A percentile compares a stretch with the other conserved stretches of the same genome.
phyloP scores from a whole-genome alignment of 495 filamentous ascomycete species.

The Evernia prunastri region DNA sequence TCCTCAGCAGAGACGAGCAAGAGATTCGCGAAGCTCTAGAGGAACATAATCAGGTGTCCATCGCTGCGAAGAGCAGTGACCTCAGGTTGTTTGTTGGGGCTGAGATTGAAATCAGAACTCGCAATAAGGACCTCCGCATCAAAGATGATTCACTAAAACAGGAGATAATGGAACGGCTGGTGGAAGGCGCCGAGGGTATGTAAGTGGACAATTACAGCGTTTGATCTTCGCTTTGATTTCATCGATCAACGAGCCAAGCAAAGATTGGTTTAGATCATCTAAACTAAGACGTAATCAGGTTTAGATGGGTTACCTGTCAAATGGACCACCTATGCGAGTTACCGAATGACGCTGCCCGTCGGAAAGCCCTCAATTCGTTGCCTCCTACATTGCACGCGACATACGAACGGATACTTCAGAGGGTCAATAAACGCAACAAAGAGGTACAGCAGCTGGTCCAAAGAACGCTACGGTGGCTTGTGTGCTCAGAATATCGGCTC shows the following conservation, averaged over 20 bases:
- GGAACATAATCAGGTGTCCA: slow-evolving; percentile 26
- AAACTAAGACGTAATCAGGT: slow-evolving; percentile 33
- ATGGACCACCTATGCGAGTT: slow-evolving; percentile 35
- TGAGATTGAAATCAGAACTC: slow-evolving; percentile 32
- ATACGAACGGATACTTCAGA: too few relatives aligned
- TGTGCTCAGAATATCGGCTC: slow-evolving; percentile 6
- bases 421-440: too few relatives aligned
- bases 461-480: slow-evolving; percentile 25
- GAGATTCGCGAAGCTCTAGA: slow-evolving; percentile 24
- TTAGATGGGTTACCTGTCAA: slow-evolving; percentile 39
- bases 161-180: slow-evolving; percentile 31
- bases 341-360: slow-evolving; percentile 29
- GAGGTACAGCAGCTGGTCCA: slow-evolving; percentile 24
- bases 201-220: too few relatives aligned
- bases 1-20: slow-evolving; percentile 29
- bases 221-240: too few relatives aligned
- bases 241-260: background rate
- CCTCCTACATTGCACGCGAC: too few relatives aligned
- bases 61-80: slow-evolving; percentile 32
- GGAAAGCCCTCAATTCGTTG: slow-evolving; percentile 29
- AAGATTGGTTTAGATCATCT: too few relatives aligned
- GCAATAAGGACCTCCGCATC: slow-evolving; percentile 23
- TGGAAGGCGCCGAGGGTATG: slow-evolving; percentile 29
- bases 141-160: slow-evolving; percentile 27
- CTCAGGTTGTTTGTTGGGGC: slow-evolving; percentile 31